Percentiles rank a stretch among this genome's conserved stretches.
Evolutionary conservation across 2,329 filamentous ascomycete genomes (phyloP).

Genomic region (Cladosporium sp.): DNA sequence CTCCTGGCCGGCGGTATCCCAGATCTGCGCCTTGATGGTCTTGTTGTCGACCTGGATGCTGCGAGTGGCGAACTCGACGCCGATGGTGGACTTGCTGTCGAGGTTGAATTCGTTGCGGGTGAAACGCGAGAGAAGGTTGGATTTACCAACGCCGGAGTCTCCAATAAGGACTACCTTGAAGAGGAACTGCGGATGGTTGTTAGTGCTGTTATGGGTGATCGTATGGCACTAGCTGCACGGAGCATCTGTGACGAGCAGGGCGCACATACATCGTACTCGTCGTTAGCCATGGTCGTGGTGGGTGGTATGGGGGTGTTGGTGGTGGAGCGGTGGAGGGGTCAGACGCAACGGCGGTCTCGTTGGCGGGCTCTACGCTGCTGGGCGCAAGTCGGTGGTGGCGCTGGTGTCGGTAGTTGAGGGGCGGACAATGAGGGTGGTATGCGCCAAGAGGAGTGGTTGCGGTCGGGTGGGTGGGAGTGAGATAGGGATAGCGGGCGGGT

Average conservation of each 20-base stretch:
- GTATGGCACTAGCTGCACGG: not conserved
- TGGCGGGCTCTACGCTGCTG: conserved; percentile 11
- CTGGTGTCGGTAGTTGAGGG: not conserved
- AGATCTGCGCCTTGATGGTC: conserved; percentile 99
- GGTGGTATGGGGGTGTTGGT: not conserved
- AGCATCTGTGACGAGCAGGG: not conserved
- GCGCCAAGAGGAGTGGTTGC: conserved; percentile 15
- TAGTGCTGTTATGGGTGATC: conserved; percentile 34
- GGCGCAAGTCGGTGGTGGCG: not conserved
- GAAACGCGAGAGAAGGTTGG: conserved; percentile 98
- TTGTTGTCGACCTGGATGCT: conserved; percentile 99
- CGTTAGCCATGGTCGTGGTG: conserved; percentile 82
- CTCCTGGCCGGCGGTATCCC: conserved; percentile 99
- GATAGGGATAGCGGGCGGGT: conserved; percentile 11
- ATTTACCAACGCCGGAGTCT: conserved; percentile 99
- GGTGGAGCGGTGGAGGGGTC: conserved; percentile 18
- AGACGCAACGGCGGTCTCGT: conserved; percentile 11
- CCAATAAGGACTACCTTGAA: conserved; percentile 99
- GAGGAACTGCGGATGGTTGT: conserved; percentile 69
- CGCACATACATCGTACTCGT: conserved; percentile 95
- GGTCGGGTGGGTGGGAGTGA: not conserved
- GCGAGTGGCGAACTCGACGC: conserved; percentile 97
- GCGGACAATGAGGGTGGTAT: not conserved
- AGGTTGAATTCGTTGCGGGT: conserved; percentile 99
- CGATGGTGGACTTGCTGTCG: conserved; percentile 99